Base-by-base conservation (phyloP, 768 basidiomycete genomes). In the Dioszegia aurantiaca region DNA sequence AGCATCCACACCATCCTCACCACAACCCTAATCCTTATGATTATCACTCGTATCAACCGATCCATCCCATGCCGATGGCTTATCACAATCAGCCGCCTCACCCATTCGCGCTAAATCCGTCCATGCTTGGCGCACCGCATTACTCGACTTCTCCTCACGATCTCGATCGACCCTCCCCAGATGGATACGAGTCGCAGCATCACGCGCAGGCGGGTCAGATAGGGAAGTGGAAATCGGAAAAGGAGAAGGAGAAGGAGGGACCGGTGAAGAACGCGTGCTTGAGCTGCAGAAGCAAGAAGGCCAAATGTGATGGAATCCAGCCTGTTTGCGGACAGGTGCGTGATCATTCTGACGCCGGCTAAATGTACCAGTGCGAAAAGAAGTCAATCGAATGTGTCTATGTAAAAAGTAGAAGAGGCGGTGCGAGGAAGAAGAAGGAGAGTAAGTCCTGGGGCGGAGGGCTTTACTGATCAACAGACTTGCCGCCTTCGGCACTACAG, bases 221-320 rank as follows among this genome's bases (percentile, higher is more conserved):
- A 17, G 60, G 60, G 24, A 62, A 62, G 44, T 62, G 60, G 60
- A 55, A 56, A 30, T 56, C 55, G 26, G 58, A 59, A 19, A 68
- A 68, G 43, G 53, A 67, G 9, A 56, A 61, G 55, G 56, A 58
- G 6, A 69, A 69, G 37, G 57, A 68, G 19, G 67, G 67, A 30
- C 70, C 70, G 9, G 70, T 72, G 41, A 72, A 72, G 59, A 66
- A 66, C 21, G 75, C 75, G 26, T 76, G 75, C 58, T 56, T 76
- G 14, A 68, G 63, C 33, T 76, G 75, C 44, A 59, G 75, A 37
- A 65, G 62, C 6, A 71, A 72, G 43, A 76, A 76, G 61, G 73
- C 73, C 0, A 67, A 72, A 56, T 76, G 75, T 36, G 75, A 76
- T 57, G 75, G 75, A 17, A 59, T 56, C 1, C 65, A 68, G 56